Percentiles rank a stretch among this genome's conserved stretches.
Conservation (phyloP, 345 rosid species). For the Gossypium raimondii region DNA sequence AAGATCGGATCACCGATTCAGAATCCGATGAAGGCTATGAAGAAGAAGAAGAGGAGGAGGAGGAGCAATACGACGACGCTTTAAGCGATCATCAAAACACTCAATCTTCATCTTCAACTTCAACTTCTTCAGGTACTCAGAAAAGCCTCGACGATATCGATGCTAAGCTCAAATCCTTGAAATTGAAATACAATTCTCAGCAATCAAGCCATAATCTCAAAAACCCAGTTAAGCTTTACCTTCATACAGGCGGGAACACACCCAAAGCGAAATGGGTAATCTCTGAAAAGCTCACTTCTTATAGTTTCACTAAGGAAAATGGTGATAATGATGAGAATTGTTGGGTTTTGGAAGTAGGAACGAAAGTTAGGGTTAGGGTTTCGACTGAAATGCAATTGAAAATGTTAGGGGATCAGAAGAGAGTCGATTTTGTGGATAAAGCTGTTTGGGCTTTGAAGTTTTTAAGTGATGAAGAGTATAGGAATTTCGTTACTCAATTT, state of each 20-base stretch:
- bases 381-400: constrained; percentile 79
- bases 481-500: constrained; percentile 59
- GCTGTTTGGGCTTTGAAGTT: constrained; percentile 96
- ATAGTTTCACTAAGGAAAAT: constrained; percentile 39
- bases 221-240: constrained; percentile 78
- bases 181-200: constrained; percentile 40
- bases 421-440: constrained; percentile 70
- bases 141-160: constrained; percentile 49
- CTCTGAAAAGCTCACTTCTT: constrained; percentile 57
- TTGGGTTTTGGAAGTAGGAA: constrained; percentile 75
- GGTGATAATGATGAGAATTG: constrained; percentile 32
- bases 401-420: constrained; percentile 79
- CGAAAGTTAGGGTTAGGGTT: constrained; percentile 65
- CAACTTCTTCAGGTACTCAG: constrained; percentile 31
- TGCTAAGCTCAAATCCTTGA: constrained; percentile 54
- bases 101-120: constrained; percentile 25
- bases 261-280: constrained; percentile 81
- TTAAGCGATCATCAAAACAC: constrained; percentile 12
- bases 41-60: constrained; percentile 25
- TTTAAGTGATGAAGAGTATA: constrained; percentile 54
- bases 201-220: constrained; percentile 27
- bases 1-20: constrained; percentile 51
- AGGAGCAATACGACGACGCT: constrained; percentile 38
- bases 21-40: constrained; percentile 43
- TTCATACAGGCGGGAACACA: constrained; percentile 77